A percentile compares a stretch with the other conserved stretches of the same genome.
phyloP scores from a whole-genome alignment of 208 protist genomes.

The Trypanosoma brucei region DNA sequence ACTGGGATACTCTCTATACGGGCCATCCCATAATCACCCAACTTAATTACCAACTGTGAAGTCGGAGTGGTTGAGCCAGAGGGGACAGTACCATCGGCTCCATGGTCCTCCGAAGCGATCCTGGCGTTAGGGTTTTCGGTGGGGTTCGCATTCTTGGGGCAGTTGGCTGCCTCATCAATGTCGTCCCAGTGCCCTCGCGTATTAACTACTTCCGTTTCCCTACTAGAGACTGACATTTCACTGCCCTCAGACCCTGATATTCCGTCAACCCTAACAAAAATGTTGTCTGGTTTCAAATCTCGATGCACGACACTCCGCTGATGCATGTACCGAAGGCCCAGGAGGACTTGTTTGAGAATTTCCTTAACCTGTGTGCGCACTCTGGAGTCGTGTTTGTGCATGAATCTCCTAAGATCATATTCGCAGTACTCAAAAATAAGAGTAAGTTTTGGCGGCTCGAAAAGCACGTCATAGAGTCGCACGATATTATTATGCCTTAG shows the following conservation, averaged over 20 bases:
- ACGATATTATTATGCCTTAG: conserved; percentile 93
- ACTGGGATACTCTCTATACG: conserved; percentile 87
- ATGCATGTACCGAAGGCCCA: conserved; percentile 76
- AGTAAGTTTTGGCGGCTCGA: conserved; percentile 95
- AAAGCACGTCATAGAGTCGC: conserved; percentile 93
- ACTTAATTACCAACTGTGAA: conserved; percentile 57
- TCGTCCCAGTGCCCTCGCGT: no score
- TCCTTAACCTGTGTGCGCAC: conserved; percentile 43
- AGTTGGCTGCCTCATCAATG: no score
- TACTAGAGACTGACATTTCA: no score
- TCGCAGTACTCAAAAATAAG: conserved; percentile 97
- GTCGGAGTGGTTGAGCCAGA: not conserved
- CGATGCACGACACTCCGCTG: conserved; percentile 77
- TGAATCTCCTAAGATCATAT: conserved; percentile 95
- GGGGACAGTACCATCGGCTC: not conserved
- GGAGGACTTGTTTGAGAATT: conserved; percentile 79
- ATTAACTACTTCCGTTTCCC: no score
- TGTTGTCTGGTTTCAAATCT: conserved; percentile 90
- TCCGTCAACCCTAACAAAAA: conserved; percentile 66
- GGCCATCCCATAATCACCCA: conserved; percentile 88
- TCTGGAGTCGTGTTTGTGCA: conserved; percentile 44
- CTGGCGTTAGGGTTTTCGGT: no score
- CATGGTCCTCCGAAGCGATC: not conserved
- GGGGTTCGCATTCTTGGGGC: no score
- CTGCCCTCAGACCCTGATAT: not conserved